A percentile compares a stretch with the other conserved stretches of the same genome.
phyloP scores from a whole-genome alignment of 2,329 filamentous ascomycete genomes.

The Ambrosiella xylebori region DNA sequence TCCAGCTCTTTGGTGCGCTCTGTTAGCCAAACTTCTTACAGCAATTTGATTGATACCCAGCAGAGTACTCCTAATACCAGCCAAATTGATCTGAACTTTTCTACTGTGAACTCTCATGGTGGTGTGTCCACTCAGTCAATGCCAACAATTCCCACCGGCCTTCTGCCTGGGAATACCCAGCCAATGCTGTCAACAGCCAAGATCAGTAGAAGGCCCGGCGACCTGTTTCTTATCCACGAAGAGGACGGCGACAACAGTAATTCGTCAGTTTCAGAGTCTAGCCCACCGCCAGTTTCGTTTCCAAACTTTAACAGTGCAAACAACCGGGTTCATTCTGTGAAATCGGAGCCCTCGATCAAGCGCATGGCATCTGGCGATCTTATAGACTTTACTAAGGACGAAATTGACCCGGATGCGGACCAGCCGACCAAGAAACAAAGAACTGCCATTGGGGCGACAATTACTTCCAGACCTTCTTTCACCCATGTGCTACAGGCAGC shows the following conservation, averaged over 20 bases:
- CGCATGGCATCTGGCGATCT: conserved; percentile 3
- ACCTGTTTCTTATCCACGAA: conserved; percentile 13
- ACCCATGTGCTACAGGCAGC: not conserved
- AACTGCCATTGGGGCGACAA: conserved; percentile 6
- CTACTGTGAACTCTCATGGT: not conserved
- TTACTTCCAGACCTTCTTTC: conserved; percentile 2
- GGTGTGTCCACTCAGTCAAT: not conserved
- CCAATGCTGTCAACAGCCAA: conserved; percentile 1
- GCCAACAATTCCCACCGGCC: not conserved
- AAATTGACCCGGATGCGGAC: conserved; percentile 6
- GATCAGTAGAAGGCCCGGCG: conserved; percentile 7
- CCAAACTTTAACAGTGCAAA: conserved; percentile 2
- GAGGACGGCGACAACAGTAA: conserved; percentile 5
- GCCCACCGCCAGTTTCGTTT: conserved; percentile 5
- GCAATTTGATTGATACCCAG: not conserved
- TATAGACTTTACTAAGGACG: conserved; percentile 2
- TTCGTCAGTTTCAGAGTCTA: conserved; percentile 7
- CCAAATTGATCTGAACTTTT: not conserved
- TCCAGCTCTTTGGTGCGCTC: not conserved
- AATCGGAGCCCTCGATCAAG: conserved; percentile 11
- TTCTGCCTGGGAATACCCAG: not conserved
- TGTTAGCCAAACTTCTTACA: not conserved
- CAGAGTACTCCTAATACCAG: not conserved
- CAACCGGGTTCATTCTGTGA: conserved; percentile 7
- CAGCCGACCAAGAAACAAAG: conserved; percentile 10